phyloP scores from a whole-genome alignment of 768 basidiomycete genomes.

The Pisolithus marmoratus region DNA sequence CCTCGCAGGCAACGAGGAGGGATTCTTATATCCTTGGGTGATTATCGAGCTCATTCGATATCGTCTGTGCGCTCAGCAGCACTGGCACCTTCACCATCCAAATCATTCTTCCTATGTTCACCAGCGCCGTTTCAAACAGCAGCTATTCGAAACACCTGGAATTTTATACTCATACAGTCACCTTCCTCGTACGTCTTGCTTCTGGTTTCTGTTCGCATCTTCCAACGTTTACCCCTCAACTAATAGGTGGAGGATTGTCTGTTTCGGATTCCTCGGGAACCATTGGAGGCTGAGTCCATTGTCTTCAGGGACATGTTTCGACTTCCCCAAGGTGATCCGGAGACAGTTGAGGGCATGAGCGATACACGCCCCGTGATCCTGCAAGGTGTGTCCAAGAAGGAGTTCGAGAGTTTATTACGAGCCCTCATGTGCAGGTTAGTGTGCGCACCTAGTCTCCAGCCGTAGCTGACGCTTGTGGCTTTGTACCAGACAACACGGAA shows the following conservation, averaged over 20 bases:
- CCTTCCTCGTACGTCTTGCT: too few species aligned
- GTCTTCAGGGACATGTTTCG: background rate
- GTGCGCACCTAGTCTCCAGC: background rate
- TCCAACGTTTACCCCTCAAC: background rate
- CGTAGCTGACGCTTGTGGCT: background rate
- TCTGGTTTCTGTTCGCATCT: background rate
- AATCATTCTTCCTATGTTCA: too few species aligned
- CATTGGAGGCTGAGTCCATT: background rate
- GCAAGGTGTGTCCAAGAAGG: slow-evolving; percentile 10
- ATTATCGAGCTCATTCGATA: too few species aligned
- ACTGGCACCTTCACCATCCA: too few species aligned
- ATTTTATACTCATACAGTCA: too few species aligned
- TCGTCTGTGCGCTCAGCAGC: too few species aligned
- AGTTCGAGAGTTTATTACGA: slow-evolving; percentile 10
- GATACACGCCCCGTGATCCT: slow-evolving; percentile 15
- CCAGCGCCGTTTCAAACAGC: too few species aligned
- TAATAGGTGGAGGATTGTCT: background rate
- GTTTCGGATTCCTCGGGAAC: background rate
- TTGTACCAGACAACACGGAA: background rate
- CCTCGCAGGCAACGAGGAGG: too few species aligned
- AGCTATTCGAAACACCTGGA: too few species aligned
- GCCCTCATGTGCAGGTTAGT: slow-evolving; percentile 7
- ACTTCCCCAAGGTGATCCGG: background rate
- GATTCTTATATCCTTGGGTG: too few species aligned
- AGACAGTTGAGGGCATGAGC: slow-evolving; percentile 7